phyloP scores from a whole-genome alignment of 257 asterid species.

The Plantago elongata region DNA sequence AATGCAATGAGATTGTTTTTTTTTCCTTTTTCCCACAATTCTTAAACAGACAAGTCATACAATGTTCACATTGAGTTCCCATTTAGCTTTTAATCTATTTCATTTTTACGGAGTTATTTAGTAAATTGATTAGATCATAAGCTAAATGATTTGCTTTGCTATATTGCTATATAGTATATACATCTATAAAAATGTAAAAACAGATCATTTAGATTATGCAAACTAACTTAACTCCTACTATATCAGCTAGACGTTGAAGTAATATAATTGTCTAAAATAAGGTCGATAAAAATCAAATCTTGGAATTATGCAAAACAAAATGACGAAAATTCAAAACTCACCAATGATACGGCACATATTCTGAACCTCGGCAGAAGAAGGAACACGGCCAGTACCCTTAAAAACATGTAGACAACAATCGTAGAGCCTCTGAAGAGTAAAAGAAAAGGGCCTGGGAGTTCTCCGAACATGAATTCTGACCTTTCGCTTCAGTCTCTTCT shows the following conservation, averaged over 20 bases:
- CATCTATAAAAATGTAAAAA: too few relatives aligned
- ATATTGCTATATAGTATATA: too few relatives aligned
- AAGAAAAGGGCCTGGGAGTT: conserved; percentile 21
- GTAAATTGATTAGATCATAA: too few relatives aligned
- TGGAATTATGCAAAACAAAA: background rate
- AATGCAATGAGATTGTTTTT: background rate
- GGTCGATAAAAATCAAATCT: too few relatives aligned
- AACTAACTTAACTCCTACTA: too few relatives aligned
- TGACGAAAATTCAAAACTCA: conserved; percentile 13
- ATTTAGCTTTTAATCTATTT: too few relatives aligned
- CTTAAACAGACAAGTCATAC: background rate
- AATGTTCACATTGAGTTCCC: background rate
- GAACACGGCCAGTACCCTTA: conserved; percentile 54
- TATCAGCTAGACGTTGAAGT: too few relatives aligned
- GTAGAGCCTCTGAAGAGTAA: conserved; percentile 46
- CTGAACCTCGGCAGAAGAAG: conserved; percentile 38
- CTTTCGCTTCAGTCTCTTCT: conserved; percentile 34
- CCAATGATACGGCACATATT: conserved; percentile 51
- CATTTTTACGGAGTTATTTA: too few relatives aligned
- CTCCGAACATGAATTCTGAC: conserved; percentile 26
- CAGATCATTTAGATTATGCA: too few relatives aligned
- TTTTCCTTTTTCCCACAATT: background rate
- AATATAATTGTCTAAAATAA: too few relatives aligned
- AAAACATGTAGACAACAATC: conserved; percentile 45
- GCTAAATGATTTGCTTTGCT: too few relatives aligned